A percentile compares a stretch with the other conserved stretches of the same genome.
Conservation (phyloP, 2,329 filamentous ascomycete genomes). For the Penicillium concentricum region DNA sequence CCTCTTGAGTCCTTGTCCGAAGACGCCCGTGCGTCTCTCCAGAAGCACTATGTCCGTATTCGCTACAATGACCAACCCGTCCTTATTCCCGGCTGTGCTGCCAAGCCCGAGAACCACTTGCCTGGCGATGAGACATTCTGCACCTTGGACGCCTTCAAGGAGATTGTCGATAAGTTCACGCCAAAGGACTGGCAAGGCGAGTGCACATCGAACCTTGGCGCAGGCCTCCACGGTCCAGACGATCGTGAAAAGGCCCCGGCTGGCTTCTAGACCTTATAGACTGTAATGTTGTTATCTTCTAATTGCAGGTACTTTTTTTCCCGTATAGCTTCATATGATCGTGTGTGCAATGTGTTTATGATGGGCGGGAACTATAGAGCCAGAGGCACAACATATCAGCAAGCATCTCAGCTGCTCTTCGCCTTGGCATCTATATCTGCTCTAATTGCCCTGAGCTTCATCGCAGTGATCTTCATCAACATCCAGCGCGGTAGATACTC, state of each 20-base stretch:
- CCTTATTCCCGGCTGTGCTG: conserved; percentile 74
- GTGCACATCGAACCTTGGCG: conserved; percentile 59
- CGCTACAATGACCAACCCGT: conserved; percentile 87
- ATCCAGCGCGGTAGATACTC: conserved; percentile 17
- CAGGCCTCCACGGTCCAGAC: conserved; percentile 50
- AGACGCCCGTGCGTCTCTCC: conserved; percentile 27
- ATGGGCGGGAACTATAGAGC: background rate
- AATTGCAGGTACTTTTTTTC: background rate
- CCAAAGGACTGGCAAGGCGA: conserved; percentile 73
- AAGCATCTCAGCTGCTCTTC: background rate
- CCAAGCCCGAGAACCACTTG: conserved; percentile 72
- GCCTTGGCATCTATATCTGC: conserved; percentile 10
- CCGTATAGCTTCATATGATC: background rate
- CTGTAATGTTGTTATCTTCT: background rate
- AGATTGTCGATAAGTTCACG: conserved; percentile 85
- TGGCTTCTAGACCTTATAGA: conserved; percentile 35
- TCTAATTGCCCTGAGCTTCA: conserved; percentile 13
- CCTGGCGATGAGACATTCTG: conserved; percentile 86
- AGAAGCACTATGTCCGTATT: conserved; percentile 80
- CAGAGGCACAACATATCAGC: background rate
- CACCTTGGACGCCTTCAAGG: conserved; percentile 88
- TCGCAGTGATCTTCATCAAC: conserved; percentile 12
- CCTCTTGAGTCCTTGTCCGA: conserved; percentile 32
- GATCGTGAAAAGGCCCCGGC: conserved; percentile 37
- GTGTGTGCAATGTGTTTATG: background rate